Evolutionary conservation across 2,329 filamentous ascomycete species (phyloP), one percentile per base, ranked within the genome.

Genomic region (Exophiala dermatitidis): DNA sequence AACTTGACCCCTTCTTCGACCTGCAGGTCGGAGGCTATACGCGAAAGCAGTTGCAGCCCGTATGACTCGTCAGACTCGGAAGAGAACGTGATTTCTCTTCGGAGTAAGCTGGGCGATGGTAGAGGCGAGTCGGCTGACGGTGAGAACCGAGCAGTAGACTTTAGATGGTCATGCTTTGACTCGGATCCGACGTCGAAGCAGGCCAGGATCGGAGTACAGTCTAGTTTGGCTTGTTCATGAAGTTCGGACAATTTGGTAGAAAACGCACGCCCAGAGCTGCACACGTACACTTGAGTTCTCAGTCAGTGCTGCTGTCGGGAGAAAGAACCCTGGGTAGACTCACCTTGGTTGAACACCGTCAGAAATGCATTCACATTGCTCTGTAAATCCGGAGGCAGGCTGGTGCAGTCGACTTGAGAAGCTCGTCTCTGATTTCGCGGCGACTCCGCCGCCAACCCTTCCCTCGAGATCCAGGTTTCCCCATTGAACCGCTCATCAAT

Each of bases 161-260:
- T n/a, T 59, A 60, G 63, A 62, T 67, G 10, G 54, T 55, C 66
- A 45, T 55, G 65, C 64, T 60, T 70, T 63, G 64, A 73, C 65
- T 67, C 72, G 62, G 62, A 70, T 12, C 73, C 73, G 34, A 80
- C 72, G 63, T 79, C 77, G 61, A 80, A 72, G 42, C 81, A 73
- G 19, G 78, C 77, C 46, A 82, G 72, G 4, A 77, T 76, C n/a
- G 79, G 79, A 46, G 72, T 74, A 60, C 72, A 73, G 47, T 77
- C 71, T 51, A 64, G 65, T 54, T 58, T 58, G 51, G 58, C 60
- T 36, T 69, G 68, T 31, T 71, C 70, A 45, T 68, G 67, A 33
- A 81, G 65, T 59, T 79, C 75, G 50, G 74, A 72, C 19, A 81
- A 67, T 63, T 77, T 77, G 10, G 70, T 68, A 58, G 78, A 71